These are phyloP conservation scores for Sporopachydermia quercuum DNA, from an alignment of 805 yeast species.

Conservation along the genomic window DNA sequence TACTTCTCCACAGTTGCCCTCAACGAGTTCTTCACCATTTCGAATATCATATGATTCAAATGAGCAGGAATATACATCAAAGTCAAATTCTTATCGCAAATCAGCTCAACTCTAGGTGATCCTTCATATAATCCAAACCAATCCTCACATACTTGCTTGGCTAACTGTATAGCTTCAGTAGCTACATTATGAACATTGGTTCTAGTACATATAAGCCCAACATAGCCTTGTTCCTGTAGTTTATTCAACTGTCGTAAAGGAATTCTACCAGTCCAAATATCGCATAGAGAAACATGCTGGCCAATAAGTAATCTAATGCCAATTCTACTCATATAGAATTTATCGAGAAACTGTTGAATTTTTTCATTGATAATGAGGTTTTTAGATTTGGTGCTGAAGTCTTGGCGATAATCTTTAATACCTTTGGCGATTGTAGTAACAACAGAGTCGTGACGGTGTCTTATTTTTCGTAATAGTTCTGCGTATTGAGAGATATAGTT, in stretches of 20 bases:
- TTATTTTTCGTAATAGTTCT: neutral
- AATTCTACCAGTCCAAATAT: conserved; percentile 2
- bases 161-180: conserved; percentile 2
- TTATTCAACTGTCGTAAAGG: neutral
- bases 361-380: neutral
- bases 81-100: neutral
- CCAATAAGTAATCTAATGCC: conserved; percentile 3
- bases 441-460: conserved; percentile 3
- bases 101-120: conserved; percentile 1
- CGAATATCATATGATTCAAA: conserved; percentile 3
- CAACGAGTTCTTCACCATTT: conserved; percentile 3
- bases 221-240: neutral
- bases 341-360: conserved; percentile 3
- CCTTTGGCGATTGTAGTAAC: conserved; percentile 3
- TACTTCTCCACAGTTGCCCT: conserved; percentile 3
- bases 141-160: conserved; percentile 2
- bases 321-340: neutral
- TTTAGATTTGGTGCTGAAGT: neutral
- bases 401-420: conserved; percentile 2
- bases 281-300: conserved; percentile 3
- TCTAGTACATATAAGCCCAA: conserved; percentile 1
- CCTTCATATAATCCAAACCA: conserved; percentile 3
- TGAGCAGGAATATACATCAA: conserved; percentile 3
- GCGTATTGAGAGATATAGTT: neutral
- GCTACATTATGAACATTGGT: conserved; percentile 1